Base-by-base conservation (phyloP, 305 asterid genomes). In the Fraxinus greggii region DNA sequence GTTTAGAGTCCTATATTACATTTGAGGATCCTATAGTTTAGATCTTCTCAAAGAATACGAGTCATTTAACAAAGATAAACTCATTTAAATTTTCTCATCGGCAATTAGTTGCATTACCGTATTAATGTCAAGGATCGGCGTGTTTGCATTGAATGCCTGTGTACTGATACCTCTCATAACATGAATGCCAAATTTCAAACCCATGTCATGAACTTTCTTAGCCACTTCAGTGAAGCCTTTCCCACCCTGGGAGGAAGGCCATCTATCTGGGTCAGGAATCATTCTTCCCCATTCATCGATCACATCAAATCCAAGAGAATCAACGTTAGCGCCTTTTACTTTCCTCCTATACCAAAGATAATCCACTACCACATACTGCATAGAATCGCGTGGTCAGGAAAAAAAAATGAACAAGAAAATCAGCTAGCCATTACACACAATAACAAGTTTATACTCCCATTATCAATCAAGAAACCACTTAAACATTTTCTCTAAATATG, bases 251-350 rank as follows among this genome's bases (percentile, higher is more conserved):
- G 99, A 90, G 7, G 98, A 94, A 80, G 99, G 98, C 99, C 99
- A 95, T 86, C 99, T 84, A 35, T 33, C 88, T 0, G 98, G 97
- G 81, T 94, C 99, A 10, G 99, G 99, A 51, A 90, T 45, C 98
- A 95, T 84, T 90, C 98, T 93, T 82, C 99, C 99, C 99, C 98
- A 94, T 83, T 90, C 87, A 82, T 95, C 99, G 78, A 94, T 90
- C 59, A 92, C 93, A 85, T 95, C 99, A 73, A 84, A 94, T 72
- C 99, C 99, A 54, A 87, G 92, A 67, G 99, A 94, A 87, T 93
- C 91, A 28, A 87, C 89, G 84, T 78, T 7, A 72, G 98, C 97
- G n/a, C 98, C 97, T 0, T 84, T 32, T 65, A 90, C 95, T 87
- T 93, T 92, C 89, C 81, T 91, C 90, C 99, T 90, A 83, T 95